Conservation (phyloP, 768 basidiomycete genomes). For the Hygrophorus pudorinus region DNA sequence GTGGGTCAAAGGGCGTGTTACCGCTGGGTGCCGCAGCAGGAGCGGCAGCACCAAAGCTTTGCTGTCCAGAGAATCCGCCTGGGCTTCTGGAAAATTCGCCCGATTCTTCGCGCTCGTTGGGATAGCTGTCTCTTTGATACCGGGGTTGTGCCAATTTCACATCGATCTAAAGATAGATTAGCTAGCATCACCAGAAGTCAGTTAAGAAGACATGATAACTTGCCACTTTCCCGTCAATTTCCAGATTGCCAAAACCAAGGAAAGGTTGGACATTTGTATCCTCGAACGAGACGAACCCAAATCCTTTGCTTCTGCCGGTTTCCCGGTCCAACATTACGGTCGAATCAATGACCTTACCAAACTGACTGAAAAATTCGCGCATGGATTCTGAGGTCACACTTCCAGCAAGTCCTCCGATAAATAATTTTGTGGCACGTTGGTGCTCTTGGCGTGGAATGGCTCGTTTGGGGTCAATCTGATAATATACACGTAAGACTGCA, state of each 20-base stretch:
- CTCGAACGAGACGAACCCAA: conserved; percentile 95
- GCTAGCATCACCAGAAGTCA: too few species aligned
- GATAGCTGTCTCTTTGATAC: conserved; percentile 61
- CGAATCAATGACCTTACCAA: conserved; percentile 92
- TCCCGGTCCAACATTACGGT: conserved; percentile 99
- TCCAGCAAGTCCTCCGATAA: conserved; percentile 90
- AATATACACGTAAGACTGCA: not conserved
- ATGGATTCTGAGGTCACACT: conserved; percentile 91
- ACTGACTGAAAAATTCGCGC: conserved; percentile 88
- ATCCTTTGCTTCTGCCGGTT: conserved; percentile 91
- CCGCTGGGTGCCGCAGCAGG: conserved; percentile 23
- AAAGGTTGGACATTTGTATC: conserved; percentile 85
- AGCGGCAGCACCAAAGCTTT: conserved; percentile 25
- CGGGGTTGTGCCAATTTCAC: conserved; percentile 94
- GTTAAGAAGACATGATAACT: too few species aligned
- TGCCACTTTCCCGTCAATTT: conserved; percentile 94
- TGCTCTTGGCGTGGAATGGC: conserved; percentile 97
- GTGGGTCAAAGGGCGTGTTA: conserved; percentile 78
- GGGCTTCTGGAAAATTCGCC: conserved; percentile 7
- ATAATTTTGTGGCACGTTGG: conserved; percentile 85
- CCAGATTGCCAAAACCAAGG: conserved; percentile 79
- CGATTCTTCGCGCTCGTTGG: conserved; percentile 26
- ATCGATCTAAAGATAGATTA: conserved; percentile 61
- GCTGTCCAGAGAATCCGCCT: conserved; percentile 22
- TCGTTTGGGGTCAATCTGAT: conserved; percentile 97